A percentile compares a stretch with the other conserved stretches of the same genome.
These are phyloP conservation scores for Cystobasidium tubakii DNA, from an alignment of 768 basidiomycete genomes.

Conservation along the genomic window DNA sequence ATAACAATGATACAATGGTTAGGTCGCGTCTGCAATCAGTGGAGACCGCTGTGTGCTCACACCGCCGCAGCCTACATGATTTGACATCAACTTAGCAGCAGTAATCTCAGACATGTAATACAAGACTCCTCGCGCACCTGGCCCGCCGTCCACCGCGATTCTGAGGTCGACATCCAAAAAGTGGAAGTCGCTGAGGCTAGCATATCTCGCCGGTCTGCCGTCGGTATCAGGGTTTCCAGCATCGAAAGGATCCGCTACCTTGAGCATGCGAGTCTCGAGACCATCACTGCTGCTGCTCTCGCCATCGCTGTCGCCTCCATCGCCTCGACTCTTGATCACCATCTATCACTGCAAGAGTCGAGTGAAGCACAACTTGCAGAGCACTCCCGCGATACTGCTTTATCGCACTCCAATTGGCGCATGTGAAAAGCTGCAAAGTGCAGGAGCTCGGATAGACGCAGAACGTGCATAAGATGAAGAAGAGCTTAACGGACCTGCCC, in stretches of 20 bases:
- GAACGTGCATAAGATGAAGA: not conserved
- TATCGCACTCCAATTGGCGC: not conserved
- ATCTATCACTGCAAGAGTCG: not conserved
- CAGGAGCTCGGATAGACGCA: not conserved
- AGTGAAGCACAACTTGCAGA: not conserved
- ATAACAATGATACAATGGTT: not conserved
- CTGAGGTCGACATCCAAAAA: slow-evolving; percentile 14
- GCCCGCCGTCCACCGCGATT: slow-evolving; percentile 23
- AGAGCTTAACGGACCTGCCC: not conserved
- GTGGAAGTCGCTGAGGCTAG: slow-evolving; percentile 20
- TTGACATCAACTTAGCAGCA: not conserved
- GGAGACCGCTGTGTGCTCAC: not conserved
- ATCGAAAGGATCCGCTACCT: slow-evolving; percentile 12
- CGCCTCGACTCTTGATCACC: slow-evolving; percentile 2
- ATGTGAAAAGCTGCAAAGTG: not conserved
- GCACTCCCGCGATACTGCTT: not conserved
- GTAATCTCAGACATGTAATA: not conserved
- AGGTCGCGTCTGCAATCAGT: not conserved
- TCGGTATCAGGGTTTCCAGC: not conserved
- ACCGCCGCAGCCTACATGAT: slow-evolving; percentile 20
- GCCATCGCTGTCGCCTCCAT: slow-evolving; percentile 5
- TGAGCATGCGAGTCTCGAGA: slow-evolving; percentile 8
- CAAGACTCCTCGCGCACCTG: slow-evolving; percentile 13
- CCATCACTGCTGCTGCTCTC: slow-evolving; percentile 13
- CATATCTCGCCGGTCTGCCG: slow-evolving; percentile 18